Evolutionary conservation across 2,329 filamentous ascomycete genomes (phyloP).

Genomic region (Colletotrichum sp.): DNA sequence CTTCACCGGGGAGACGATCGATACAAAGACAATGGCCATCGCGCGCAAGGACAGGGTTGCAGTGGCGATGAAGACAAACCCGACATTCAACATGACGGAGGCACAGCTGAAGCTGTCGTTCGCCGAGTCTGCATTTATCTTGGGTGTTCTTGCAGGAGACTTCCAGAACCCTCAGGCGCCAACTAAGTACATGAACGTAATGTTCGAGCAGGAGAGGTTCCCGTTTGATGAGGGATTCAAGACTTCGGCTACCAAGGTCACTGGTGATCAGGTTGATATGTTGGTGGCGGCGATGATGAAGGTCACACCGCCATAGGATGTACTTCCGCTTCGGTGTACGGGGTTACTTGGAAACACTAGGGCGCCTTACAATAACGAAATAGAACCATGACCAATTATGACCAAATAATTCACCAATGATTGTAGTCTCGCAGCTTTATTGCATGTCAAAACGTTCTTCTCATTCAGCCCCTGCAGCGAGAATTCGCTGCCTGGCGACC

Average conservation of each 20-base stretch:
- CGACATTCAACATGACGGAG: not conserved
- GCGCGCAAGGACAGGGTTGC: conserved; percentile 41
- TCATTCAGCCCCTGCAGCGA: not conserved
- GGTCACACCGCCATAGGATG: not conserved
- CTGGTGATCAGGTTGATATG: not conserved
- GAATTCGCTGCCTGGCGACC: not conserved
- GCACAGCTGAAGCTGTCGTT: not conserved
- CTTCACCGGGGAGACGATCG: not conserved
- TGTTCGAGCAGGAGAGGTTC: not conserved
- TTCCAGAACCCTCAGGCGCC: not conserved
- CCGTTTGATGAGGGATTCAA: not conserved
- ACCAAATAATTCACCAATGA: not conserved
- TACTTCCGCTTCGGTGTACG: not conserved
- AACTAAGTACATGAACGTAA: not conserved
- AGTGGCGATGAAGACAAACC: not conserved
- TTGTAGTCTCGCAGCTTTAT: not conserved
- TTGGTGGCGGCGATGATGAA: not conserved
- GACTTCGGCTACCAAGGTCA: not conserved
- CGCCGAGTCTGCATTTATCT: not conserved
- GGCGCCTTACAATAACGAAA: not conserved
- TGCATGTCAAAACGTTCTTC: not conserved
- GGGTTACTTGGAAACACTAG: not conserved
- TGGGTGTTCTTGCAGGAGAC: not conserved
- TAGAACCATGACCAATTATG: not conserved
- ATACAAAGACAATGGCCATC: not conserved